Evolutionary conservation across 305 asterid species (phyloP).

Genomic region (Fraxinus xanthoxyloides): DNA sequence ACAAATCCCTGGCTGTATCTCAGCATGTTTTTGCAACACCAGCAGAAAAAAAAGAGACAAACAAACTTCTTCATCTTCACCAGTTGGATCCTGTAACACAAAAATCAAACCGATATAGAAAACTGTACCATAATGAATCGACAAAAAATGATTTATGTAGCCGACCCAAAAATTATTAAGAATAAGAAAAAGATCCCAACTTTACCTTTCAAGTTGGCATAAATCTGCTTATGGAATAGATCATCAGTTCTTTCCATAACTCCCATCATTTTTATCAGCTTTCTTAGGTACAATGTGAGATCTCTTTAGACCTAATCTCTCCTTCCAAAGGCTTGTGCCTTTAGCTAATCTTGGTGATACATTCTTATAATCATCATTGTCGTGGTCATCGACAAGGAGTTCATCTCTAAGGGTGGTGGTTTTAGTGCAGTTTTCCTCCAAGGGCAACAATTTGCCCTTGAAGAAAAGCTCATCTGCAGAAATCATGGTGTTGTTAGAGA

Average conservation of each 20-base stretch:
- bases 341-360: constrained; percentile 29
- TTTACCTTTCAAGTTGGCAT: constrained; percentile 31
- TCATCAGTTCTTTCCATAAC: constrained; percentile 62
- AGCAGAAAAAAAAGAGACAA: neutral
- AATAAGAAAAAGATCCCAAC: neutral
- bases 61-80: constrained; percentile 21
- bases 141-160: neutral
- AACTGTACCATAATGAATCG: neutral
- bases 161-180: neutral
- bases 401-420: constrained; percentile 65
- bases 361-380: constrained; percentile 38
- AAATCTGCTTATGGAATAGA: constrained; percentile 7
- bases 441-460: constrained; percentile 68
- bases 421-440: constrained; percentile 41
- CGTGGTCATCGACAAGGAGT: constrained; percentile 42
- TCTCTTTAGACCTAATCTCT: constrained; percentile 51
- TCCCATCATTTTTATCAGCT: constrained; percentile 37
- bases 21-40: constrained; percentile 19
- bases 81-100: constrained; percentile 26
- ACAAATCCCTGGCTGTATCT: constrained; percentile 13
- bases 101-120: neutral
- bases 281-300: constrained; percentile 44
- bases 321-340: constrained; percentile 64
- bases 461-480: constrained; percentile 78
- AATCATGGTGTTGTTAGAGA: constrained; percentile 46